Conservation (phyloP, 108 stramenopile species). For the Nitzschia putrida region DNA sequence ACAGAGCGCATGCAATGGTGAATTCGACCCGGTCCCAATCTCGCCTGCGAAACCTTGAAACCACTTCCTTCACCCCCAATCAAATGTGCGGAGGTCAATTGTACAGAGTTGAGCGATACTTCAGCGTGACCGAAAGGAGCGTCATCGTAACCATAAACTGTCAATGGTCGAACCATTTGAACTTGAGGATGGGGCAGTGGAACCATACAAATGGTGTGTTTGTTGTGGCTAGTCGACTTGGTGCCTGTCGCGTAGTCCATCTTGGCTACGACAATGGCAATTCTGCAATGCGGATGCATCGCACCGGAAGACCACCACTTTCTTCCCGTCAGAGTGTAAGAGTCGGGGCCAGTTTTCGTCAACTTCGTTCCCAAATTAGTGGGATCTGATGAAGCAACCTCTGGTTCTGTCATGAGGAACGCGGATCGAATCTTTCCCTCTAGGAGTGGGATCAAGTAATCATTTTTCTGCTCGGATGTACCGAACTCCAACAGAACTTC, state of each 20-base stretch:
- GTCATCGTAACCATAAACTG: slow-evolving; percentile 95
- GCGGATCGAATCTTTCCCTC: slow-evolving; percentile 80
- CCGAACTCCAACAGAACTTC: slow-evolving; percentile 93
- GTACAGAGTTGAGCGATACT: slow-evolving; percentile 64
- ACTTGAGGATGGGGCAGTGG: slow-evolving; percentile 82
- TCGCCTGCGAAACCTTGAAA: slow-evolving; percentile 92
- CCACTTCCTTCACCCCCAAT: slow-evolving; percentile 91
- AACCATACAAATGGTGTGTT: slow-evolving; percentile 80
- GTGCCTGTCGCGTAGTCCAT: slow-evolving; percentile 40
- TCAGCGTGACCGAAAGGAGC: slow-evolving; percentile 93
- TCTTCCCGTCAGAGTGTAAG: slow-evolving; percentile 73
- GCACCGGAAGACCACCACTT: slow-evolving; percentile 96
- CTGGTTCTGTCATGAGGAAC: slow-evolving; percentile 97
- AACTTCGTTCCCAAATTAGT: slow-evolving; percentile 83
- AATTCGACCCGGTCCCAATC: slow-evolving; percentile 95
- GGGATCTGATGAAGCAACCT: slow-evolving; percentile 90
- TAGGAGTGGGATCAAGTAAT: slow-evolving; percentile 78
- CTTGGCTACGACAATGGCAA: slow-evolving; percentile 86
- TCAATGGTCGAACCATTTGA: slow-evolving; percentile 74
- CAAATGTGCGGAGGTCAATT: slow-evolving; percentile 49
- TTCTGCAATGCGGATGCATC: slow-evolving; percentile 88
- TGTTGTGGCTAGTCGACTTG: slow-evolving; percentile 30
- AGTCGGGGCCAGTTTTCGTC: slow-evolving; percentile 24
- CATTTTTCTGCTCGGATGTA: slow-evolving; percentile 62
- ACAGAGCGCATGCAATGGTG: slow-evolving; percentile 98